A percentile compares a stretch with the other conserved stretches of the same genome.
Conservation (phyloP, 1,284 basidiomycete species). For the Athelia sp. region DNA sequence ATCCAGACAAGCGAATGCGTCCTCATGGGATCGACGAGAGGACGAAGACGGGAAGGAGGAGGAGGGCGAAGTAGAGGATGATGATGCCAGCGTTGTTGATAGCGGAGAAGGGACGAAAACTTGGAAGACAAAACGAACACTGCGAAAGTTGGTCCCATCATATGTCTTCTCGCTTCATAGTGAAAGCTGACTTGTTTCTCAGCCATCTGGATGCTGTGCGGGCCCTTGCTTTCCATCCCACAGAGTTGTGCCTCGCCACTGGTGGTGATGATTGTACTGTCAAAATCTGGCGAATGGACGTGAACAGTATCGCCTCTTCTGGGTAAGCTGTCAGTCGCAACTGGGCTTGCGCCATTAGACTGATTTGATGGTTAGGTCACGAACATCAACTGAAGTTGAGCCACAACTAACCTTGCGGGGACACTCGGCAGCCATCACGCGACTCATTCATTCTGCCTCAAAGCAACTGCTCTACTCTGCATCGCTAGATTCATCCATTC, state of each 20-base stretch:
- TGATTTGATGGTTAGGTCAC: constrained; percentile 37
- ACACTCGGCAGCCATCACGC: constrained; percentile 90
- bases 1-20: constrained; percentile 27
- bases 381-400: constrained; percentile 75
- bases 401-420: constrained; percentile 91
- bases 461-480: constrained; percentile 84
- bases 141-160: constrained; percentile 75
- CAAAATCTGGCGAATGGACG: constrained; percentile 91
- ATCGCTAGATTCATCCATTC: constrained; percentile 90
- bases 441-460: constrained; percentile 77
- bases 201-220: constrained; percentile 94
- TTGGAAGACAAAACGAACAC: constrained; percentile 80
- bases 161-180: neutral
- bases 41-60: constrained; percentile 51
- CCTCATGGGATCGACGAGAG: constrained; percentile 38
- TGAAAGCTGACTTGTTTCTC: constrained; percentile 10
- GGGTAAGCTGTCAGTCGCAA: constrained; percentile 42
- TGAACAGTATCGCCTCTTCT: constrained; percentile 63
- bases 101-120: constrained; percentile 67
- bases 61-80: constrained; percentile 64
- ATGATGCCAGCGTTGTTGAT: constrained; percentile 57
- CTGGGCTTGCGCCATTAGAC: constrained; percentile 8
- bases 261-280: constrained; percentile 95
- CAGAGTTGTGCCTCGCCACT: constrained; percentile 79
- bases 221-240: constrained; percentile 84